Evolutionary conservation across 2,329 filamentous ascomycete species (phyloP).

Genomic region (Akanthomyces muscarius): DNA sequence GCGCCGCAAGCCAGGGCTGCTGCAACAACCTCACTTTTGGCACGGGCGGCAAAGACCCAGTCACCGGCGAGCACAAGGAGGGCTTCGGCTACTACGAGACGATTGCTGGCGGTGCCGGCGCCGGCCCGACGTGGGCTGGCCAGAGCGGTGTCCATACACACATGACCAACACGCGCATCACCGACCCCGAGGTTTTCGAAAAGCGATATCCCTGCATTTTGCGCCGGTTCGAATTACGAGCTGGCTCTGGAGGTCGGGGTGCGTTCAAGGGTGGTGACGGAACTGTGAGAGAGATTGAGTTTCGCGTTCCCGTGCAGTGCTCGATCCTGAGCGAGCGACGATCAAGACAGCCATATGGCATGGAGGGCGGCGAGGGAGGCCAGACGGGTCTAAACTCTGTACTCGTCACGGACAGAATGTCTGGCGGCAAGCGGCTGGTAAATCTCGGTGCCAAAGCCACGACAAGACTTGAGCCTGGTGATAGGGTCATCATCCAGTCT

Average conservation of each 20-base stretch:
- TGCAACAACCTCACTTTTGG: slow-evolving; percentile 85
- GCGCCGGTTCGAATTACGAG: slow-evolving; percentile 62
- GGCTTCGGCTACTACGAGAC: slow-evolving; percentile 89
- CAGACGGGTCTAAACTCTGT: slow-evolving; percentile 58
- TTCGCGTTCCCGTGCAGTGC: slow-evolving; percentile 71
- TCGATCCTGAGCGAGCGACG: slow-evolving; percentile 74
- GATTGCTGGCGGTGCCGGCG: slow-evolving; percentile 73
- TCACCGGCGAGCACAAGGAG: slow-evolving; percentile 38
- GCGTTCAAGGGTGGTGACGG: slow-evolving; percentile 71
- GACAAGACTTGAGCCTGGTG: slow-evolving; percentile 52
- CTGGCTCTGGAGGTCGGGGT: slow-evolving; percentile 60
- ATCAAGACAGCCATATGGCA: slow-evolving; percentile 68
- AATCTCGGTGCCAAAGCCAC: slow-evolving; percentile 60
- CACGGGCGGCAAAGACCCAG: slow-evolving; percentile 66
- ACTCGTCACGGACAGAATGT: slow-evolving; percentile 20
- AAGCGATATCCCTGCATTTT: slow-evolving; percentile 65
- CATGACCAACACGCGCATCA: slow-evolving; percentile 85
- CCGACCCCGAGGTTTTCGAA: slow-evolving; percentile 76
- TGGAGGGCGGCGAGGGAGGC: slow-evolving; percentile 67
- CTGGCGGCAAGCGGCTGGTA: slow-evolving; percentile 36
- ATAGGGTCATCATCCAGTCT: slow-evolving; percentile 57
- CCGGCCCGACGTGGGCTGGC: slow-evolving; percentile 68
- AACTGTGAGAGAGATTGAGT: slow-evolving; percentile 75
- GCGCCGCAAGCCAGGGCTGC: slow-evolving; percentile 74
- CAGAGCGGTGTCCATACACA: slow-evolving; percentile 75